Evolutionary conservation across 441 rosid species (phyloP).

Genomic region (Erodium chrysanthum): DNA sequence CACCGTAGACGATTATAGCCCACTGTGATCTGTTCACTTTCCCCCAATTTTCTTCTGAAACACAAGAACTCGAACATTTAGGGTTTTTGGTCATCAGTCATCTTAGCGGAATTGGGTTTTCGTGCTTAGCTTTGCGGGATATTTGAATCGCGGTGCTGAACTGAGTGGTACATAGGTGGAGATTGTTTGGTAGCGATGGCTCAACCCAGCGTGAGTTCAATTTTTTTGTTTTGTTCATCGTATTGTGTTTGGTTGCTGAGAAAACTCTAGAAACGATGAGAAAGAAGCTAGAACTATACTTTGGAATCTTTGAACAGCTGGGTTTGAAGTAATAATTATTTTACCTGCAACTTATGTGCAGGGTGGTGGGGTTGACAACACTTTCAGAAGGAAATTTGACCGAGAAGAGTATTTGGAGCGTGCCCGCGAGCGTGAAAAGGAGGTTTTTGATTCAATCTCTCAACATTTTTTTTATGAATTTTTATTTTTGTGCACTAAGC

Average conservation of each 20-base stretch:
- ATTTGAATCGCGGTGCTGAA: background rate
- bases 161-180: background rate
- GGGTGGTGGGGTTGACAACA: constrained; percentile 70
- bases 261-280: background rate
- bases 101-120: background rate
- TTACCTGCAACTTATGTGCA: constrained; percentile 20
- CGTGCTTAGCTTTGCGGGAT: background rate
- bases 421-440: constrained; percentile 83
- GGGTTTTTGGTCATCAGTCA: constrained; percentile 5
- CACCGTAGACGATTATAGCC: background rate
- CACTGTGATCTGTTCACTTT: too few relatives aligned
- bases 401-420: constrained; percentile 71
- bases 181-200: constrained; percentile 10
- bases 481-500: background rate
- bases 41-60: constrained; percentile 6
- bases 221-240: background rate
- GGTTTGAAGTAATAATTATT: background rate
- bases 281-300: background rate
- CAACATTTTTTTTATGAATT: background rate
- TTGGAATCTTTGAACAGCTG: background rate
- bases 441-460: constrained; percentile 29
- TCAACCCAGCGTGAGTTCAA: constrained; percentile 10
- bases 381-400: constrained; percentile 79
- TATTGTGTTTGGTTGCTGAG: constrained; percentile 3
- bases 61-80: background rate